Percentiles rank a stretch among this genome's conserved stretches.
These are phyloP conservation scores for Stellera chamaejasme DNA, from an alignment of 345 rosid species.

Conservation along the genomic window DNA sequence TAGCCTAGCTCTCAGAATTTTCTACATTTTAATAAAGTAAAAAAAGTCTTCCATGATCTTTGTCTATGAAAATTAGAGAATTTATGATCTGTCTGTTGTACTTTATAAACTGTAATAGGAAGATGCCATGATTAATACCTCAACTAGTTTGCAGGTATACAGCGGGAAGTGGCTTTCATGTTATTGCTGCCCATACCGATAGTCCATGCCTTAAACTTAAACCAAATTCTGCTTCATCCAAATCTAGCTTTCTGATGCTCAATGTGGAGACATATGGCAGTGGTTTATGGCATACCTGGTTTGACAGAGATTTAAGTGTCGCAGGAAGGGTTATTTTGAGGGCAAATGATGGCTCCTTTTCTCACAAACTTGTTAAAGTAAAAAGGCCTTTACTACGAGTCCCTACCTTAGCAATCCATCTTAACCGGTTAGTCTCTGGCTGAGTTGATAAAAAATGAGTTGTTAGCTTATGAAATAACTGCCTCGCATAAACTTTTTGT, in stretches of 20 bases:
- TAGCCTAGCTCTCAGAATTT: too few relatives aligned
- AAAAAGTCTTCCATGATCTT: too few relatives aligned
- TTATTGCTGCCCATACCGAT: slow-evolving; percentile 91
- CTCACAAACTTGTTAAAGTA: slow-evolving; percentile 80
- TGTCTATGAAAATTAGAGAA: too few relatives aligned
- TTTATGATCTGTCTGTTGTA: background rate
- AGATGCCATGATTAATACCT: background rate
- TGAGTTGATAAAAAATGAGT: too few relatives aligned
- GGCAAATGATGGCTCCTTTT: slow-evolving; percentile 53
- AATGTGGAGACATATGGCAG: slow-evolving; percentile 95
- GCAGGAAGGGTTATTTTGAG: slow-evolving; percentile 87
- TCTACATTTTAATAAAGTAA: too few relatives aligned
- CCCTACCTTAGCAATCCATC: slow-evolving; percentile 91
- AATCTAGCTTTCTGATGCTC: slow-evolving; percentile 80
- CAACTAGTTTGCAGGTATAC: slow-evolving; percentile 48
- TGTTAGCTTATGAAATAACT: too few relatives aligned
- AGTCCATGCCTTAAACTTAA: slow-evolving; percentile 95
- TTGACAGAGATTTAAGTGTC: slow-evolving; percentile 91
- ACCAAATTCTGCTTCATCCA: slow-evolving; percentile 81
- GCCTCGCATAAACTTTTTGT: too few relatives aligned
- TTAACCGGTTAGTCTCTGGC: slow-evolving; percentile 44
- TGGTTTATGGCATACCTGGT: slow-evolving; percentile 99
- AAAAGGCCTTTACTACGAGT: slow-evolving; percentile 74
- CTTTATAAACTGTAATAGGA: background rate
- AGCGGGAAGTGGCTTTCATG: slow-evolving; percentile 78